phyloP scores from a whole-genome alignment of 345 rosid species.

The Punica granatum region DNA sequence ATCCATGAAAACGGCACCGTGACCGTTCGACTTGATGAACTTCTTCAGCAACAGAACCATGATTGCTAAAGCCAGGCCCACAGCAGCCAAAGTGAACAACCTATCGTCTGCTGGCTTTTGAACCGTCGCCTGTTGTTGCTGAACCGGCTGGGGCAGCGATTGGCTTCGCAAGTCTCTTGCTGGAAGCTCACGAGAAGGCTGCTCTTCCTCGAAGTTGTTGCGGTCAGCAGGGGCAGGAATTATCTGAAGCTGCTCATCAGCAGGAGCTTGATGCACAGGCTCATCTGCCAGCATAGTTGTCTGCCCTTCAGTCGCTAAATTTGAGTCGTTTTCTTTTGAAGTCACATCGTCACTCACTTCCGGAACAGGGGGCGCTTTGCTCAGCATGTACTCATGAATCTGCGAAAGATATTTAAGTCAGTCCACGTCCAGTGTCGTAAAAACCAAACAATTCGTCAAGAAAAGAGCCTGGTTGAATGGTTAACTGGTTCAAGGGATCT shows the following conservation, averaged over 20 bases:
- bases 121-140: conserved; percentile 29
- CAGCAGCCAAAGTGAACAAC: conserved; percentile 73
- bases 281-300: not conserved
- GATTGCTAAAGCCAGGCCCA: conserved; percentile 81
- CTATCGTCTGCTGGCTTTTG: conserved; percentile 75
- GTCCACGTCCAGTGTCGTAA: not conserved
- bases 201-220: conserved; percentile 22
- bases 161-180: conserved; percentile 1
- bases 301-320: not conserved
- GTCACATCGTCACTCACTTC: conserved; percentile 16
- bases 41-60: conserved; percentile 82
- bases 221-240: conserved; percentile 20
- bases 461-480: not conserved
- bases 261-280: conserved; percentile 15
- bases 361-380: conserved; percentile 70
- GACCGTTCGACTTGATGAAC: conserved; percentile 70
- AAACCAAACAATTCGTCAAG: not conserved
- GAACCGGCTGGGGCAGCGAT: not conserved
- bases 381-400: conserved; percentile 84
- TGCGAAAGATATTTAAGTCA: conserved; percentile 20
- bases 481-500: not conserved
- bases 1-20: conserved; percentile 73
- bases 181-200: conserved; percentile 28
- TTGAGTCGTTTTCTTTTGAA: conserved; percentile 22
- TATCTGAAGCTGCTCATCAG: conserved; percentile 37